Evolutionary conservation across 768 basidiomycete genomes (phyloP), one percentile per base, ranked within the genome.

Genomic region (Leccinum uliginosum): DNA sequence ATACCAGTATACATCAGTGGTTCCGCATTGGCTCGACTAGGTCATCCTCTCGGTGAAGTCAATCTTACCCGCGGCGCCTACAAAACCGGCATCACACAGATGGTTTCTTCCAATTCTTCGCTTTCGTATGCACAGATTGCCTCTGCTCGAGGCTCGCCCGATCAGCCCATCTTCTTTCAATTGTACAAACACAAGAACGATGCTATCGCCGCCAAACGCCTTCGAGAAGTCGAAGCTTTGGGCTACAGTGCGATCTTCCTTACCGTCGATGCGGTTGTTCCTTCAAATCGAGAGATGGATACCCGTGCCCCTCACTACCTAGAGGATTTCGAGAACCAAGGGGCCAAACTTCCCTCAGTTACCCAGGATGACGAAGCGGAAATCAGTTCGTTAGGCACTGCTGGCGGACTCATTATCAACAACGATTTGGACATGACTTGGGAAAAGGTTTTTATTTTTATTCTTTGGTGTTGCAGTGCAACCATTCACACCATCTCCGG

Each of bases 201-300:
- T 56, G 65, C 72, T 14, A 76, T 79, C 34, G 91, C 92, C 2
- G 85, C 83, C 65, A 77, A 79, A 59, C 82, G 90, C 27, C 80
- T 97, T 15, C 78, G 79, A 47, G 84, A 89, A 50, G 81, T 92
- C 21, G 87, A 88, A 56, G 67, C 71, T 29, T 72, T 90, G 4
- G 91, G 92, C 0, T 95, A 89, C 72, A 91, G 87, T 49, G 93
- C 90, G 1, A 89, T 98, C 57, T 92, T 92, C 69, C 76, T 98
- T 54, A 97, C 94, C 2, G 93, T 96, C 3, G 94, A 98, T 71
- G 89, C 91, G 0, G 77, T 91, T n/a, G 83, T 88, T 40, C 77
- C 86, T 2, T 87, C 90, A 9, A 93, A 93, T 62, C 80, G 93
- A 47, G 91, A 93, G 70, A 74, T 79, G 54, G 91, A 93, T 64